Evolutionary conservation across 2,329 filamentous ascomycete genomes (phyloP).

Genomic region (Xylariaceae sp.): DNA sequence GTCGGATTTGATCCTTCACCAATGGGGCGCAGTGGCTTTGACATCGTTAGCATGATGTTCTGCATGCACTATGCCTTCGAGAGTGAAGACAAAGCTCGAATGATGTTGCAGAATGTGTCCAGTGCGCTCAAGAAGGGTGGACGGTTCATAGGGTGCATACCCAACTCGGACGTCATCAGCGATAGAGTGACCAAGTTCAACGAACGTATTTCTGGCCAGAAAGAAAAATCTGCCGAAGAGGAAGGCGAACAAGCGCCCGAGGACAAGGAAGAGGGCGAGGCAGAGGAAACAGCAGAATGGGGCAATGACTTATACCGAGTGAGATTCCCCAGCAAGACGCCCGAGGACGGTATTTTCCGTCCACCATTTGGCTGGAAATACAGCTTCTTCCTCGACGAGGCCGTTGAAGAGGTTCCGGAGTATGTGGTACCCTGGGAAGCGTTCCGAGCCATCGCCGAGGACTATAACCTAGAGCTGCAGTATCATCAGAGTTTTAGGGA

Average conservation of each 20-base stretch:
- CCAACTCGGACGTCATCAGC: constrained; percentile 92
- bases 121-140: constrained; percentile 92
- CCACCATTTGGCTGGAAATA: constrained; percentile 98
- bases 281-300: constrained; percentile 76
- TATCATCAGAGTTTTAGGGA: constrained; percentile 92
- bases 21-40: constrained; percentile 82
- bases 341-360: constrained; percentile 87
- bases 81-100: constrained; percentile 84
- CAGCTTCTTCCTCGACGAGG: constrained; percentile 93
- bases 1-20: constrained; percentile 85
- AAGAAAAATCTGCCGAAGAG: constrained; percentile 35
- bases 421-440: constrained; percentile 99
- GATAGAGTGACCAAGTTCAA: constrained; percentile 80
- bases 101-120: constrained; percentile 92
- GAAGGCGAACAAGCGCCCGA: constrained; percentile 40
- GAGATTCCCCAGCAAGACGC: constrained; percentile 82
- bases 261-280: constrained; percentile 64
- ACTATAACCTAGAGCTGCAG: constrained; percentile 94
- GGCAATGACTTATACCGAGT: constrained; percentile 94
- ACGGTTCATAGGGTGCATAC: constrained; percentile 91
- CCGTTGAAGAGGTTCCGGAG: constrained; percentile 94
- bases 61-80: constrained; percentile 99
- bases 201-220: constrained; percentile 55
- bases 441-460: constrained; percentile 92
- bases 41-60: constrained; percentile 99